phyloP scores from a whole-genome alignment of 495 filamentous ascomycete genomes.

The Amniculicola lignicola region DNA sequence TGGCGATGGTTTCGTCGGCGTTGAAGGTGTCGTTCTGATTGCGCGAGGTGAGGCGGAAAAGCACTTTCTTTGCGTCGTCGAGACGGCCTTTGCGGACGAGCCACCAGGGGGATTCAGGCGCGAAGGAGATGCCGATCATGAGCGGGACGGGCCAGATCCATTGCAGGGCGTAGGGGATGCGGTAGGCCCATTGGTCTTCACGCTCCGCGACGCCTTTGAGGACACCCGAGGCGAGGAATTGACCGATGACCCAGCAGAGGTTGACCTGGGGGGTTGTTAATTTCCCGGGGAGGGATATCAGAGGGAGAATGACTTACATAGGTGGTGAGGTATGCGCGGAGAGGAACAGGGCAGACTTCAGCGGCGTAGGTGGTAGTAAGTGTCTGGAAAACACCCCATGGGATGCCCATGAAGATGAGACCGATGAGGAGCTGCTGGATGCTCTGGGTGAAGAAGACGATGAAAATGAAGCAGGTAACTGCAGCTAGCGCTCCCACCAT shows the following conservation, averaged over 20 bases:
- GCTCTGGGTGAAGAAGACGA: conserved; percentile 74
- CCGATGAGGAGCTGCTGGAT: conserved; percentile 65
- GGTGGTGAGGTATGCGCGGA: conserved; percentile 71
- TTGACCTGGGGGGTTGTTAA: too few species aligned
- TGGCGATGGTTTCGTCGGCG: conserved; percentile 70
- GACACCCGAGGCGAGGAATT: conserved; percentile 71
- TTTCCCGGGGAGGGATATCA: too few species aligned
- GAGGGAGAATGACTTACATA: too few species aligned
- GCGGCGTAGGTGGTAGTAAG: conserved; percentile 76
- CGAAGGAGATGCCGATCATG: conserved; percentile 60
- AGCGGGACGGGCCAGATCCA: conserved; percentile 80
- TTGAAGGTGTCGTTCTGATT: conserved; percentile 57
- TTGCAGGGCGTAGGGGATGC: conserved; percentile 69
- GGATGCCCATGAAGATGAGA: conserved; percentile 74
- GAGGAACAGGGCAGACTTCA: conserved; percentile 70
- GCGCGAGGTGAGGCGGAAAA: conserved; percentile 55
- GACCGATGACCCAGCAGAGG: conserved; percentile 77
- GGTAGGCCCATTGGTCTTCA: conserved; percentile 62
- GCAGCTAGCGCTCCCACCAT: conserved; percentile 65
- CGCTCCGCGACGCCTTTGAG: conserved; percentile 62
- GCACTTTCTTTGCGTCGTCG: conserved; percentile 64
- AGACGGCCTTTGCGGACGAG: conserved; percentile 67
- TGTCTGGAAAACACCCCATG: conserved; percentile 82
- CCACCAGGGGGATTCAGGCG: conserved; percentile 82
- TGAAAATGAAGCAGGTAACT: conserved; percentile 65